Percentiles rank a stretch among this genome's conserved stretches.
Conservation (phyloP, 192 early-diverging fungal genomes). For the Chytriomyces sp. region DNA sequence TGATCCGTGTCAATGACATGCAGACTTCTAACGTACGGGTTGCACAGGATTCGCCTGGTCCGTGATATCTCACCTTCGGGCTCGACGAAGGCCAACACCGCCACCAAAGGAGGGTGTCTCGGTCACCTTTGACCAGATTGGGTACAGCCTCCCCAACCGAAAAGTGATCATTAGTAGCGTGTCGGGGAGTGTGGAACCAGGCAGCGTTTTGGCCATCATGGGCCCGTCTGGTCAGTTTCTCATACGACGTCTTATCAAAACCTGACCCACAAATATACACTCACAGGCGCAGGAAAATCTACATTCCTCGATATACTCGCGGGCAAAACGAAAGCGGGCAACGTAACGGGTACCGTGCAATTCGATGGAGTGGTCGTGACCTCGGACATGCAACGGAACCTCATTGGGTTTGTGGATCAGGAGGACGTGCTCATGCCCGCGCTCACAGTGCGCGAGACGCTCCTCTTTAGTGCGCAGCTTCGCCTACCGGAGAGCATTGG, state of each 20-base stretch:
- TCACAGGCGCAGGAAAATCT: conserved; percentile 78
- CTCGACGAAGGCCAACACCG: conserved; percentile 25
- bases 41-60: conserved; percentile 29
- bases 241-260: background rate
- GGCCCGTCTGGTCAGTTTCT: conserved; percentile 69
- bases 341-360: conserved; percentile 35
- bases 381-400: conserved; percentile 22
- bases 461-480: conserved; percentile 76
- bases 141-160: conserved; percentile 35
- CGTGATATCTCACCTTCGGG: conserved; percentile 11
- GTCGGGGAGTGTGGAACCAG: conserved; percentile 73
- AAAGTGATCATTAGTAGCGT: conserved; percentile 67
- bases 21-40: background rate
- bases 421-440: conserved; percentile 55
- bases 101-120: conserved; percentile 33
- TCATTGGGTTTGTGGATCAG: conserved; percentile 55
- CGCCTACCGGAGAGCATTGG: conserved; percentile 65
- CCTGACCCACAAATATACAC: background rate
- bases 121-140: conserved; percentile 34
- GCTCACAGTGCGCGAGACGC: conserved; percentile 77
- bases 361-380: conserved; percentile 34
- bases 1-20: background rate
- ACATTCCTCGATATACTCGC: conserved; percentile 81
- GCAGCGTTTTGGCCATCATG: conserved; percentile 84
- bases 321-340: conserved; percentile 57